phyloP scores from a whole-genome alignment of 176 grass and related monocot genomes.

The Carex myosuroides region DNA sequence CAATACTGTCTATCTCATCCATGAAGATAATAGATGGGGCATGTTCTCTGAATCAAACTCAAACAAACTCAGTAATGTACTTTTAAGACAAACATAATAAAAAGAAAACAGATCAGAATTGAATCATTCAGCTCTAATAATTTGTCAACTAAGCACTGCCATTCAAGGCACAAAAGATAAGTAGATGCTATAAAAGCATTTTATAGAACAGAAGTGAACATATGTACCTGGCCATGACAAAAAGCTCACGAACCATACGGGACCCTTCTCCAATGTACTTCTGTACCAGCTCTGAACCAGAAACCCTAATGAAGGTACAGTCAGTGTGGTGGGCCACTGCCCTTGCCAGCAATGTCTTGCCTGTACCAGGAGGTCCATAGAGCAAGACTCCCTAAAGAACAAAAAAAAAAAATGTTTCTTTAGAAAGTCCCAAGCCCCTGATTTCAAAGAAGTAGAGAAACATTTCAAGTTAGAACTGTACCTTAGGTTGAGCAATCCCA shows the following conservation, averaged over 20 bases:
- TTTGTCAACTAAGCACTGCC: background rate
- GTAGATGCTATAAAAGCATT: background rate
- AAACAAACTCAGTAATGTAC: background rate
- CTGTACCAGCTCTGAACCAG: constrained; percentile 97
- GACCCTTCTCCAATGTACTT: constrained; percentile 99
- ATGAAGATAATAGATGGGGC: constrained; percentile 98
- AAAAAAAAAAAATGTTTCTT: constrained; percentile 10
- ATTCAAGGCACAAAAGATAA: background rate
- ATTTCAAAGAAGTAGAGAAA: background rate
- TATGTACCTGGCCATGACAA: constrained; percentile 93
- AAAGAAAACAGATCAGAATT: background rate
- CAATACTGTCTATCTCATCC: constrained; percentile 99
- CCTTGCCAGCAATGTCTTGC: constrained; percentile 89
- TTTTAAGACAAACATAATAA: background rate
- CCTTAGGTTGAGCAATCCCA: constrained; percentile 98
- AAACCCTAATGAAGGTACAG: constrained; percentile 98
- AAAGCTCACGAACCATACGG: constrained; percentile 94
- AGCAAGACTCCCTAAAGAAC: constrained; percentile 85
- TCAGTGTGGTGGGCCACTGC: constrained; percentile 98
- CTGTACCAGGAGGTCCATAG: constrained; percentile 94
- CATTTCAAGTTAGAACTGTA: background rate
- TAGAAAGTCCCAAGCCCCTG: background rate
- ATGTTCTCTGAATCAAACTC: constrained; percentile 66
- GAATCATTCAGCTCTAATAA: background rate
- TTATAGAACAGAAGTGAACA: background rate